These are phyloP conservation scores for Penicillium verhagenii DNA, from an alignment of 495 filamentous ascomycete species.

Conservation along the genomic window DNA sequence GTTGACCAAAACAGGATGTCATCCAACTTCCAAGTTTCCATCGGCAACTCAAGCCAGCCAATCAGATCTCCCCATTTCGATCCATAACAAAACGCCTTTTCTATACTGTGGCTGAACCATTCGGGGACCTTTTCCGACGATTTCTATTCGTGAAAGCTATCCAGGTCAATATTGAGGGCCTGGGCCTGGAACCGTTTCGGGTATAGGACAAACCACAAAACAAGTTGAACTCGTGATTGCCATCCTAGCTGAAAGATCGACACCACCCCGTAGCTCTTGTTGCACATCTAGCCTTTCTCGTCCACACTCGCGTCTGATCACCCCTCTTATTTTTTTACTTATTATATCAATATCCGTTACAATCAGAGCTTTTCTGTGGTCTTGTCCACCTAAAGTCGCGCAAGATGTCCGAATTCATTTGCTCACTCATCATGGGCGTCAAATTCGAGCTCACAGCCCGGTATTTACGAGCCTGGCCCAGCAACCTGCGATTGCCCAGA, in stretches of 20 bases:
- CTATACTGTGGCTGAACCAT: neutral
- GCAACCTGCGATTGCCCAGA: neutral
- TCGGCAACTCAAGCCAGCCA: neutral
- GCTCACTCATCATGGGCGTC: constrained; percentile 5
- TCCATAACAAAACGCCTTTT: neutral
- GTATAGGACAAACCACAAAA: neutral
- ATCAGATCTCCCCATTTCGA: neutral
- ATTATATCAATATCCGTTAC: neutral
- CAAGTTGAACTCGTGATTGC: neutral
- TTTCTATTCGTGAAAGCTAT: neutral
- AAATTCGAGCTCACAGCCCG: constrained; percentile 5
- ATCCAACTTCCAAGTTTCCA: neutral
- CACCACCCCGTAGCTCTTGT: neutral
- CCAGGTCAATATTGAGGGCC: neutral
- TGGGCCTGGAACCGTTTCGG: neutral
- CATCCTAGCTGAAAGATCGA: neutral
- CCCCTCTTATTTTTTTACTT: neutral
- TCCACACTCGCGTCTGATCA: neutral
- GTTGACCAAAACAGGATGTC: neutral
- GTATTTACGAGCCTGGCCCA: neutral
- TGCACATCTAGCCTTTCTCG: neutral
- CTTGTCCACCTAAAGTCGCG: neutral
- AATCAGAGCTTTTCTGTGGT: too few relatives aligned
- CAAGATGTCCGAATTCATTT: constrained; percentile 5
- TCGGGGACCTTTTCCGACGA: neutral